Evolutionary conservation across 768 basidiomycete genomes (phyloP), one percentile per base, ranked within the genome.

Genomic region (Tricholoma furcatifolium): DNA sequence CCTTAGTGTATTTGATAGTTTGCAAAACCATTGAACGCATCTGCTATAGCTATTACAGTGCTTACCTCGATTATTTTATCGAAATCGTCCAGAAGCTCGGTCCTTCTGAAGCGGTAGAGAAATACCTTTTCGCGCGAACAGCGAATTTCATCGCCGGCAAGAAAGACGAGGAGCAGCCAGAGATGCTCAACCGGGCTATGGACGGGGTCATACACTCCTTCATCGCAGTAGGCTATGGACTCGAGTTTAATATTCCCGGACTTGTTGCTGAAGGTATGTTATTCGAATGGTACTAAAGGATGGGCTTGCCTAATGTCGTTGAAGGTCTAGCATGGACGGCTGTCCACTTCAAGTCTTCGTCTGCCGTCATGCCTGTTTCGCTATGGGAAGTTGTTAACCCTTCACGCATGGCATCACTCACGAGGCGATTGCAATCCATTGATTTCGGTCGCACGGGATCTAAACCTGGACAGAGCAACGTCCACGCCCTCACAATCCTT

Each of bases 181-280:
- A 62, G 36, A 71, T 71, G 70, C 60, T 88, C 12, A 74, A 72
- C 40, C 77, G 85, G 11, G 75, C 83, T 55, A 34, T 84, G 14
- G 73, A 73, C 1, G 84, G 83, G 2, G 60, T 85, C 7, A 21
- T 88, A 4, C 87, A 90, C 59, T 82, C 87, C 0, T 51, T 87
- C 34, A 87, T 89, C 42, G 83, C 87, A 58, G 58, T 69, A 2
- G 86, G 83, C 12, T 80, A 81, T 64, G 86, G 85, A 3, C 65
- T 77, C 2, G 87, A 88, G 62, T 87, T 87, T 54, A 72, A 63
- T 3, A 51, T 84, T 18, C 75, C 79, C 6, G 87, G 85, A 1
- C 65, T 86, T 43, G 65, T 81, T 2, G 80, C 80, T 1, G 86
- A 89, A 71, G 87, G 87, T 85, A 48, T 20, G 42, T 20, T 24